A percentile compares a stretch with the other conserved stretches of the same genome.
Conservation (phyloP, 768 basidiomycete genomes). For the Lactifluus echinatus region DNA sequence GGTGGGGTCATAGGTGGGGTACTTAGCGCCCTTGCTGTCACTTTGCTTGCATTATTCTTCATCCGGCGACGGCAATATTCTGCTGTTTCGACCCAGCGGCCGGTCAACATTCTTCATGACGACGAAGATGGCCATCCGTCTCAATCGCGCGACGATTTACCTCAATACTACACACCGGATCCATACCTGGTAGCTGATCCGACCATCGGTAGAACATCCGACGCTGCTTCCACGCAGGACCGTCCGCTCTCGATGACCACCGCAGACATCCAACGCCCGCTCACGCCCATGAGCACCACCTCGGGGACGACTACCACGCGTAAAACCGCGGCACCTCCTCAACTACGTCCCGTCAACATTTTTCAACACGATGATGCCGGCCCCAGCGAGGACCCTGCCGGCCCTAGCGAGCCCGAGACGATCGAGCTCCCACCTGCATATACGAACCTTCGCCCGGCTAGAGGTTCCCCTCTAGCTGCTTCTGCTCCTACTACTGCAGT, state of each 20-base stretch:
- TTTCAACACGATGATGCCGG: slow-evolving; percentile 85
- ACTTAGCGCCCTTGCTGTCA: slow-evolving; percentile 36
- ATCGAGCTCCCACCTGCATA: slow-evolving; percentile 82
- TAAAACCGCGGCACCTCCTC: slow-evolving; percentile 38
- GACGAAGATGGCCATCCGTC: slow-evolving; percentile 44
- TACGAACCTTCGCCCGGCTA: slow-evolving; percentile 41
- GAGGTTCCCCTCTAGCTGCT: neutral
- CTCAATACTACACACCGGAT: slow-evolving; percentile 66
- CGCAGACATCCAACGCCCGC: slow-evolving; percentile 16
- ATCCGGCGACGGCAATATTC: slow-evolving; percentile 38
- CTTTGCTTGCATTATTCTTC: slow-evolving; percentile 40
- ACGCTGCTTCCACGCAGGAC: slow-evolving; percentile 25
- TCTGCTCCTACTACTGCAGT: neutral
- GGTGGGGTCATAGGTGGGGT: slow-evolving; percentile 53
- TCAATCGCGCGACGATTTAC: slow-evolving; percentile 45
- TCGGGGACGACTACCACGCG: slow-evolving; percentile 31
- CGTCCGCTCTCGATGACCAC: slow-evolving; percentile 18
- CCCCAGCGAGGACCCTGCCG: slow-evolving; percentile 32
- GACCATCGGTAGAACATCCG: slow-evolving; percentile 35
- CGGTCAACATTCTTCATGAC: slow-evolving; percentile 56
- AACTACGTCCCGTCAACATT: slow-evolving; percentile 65
- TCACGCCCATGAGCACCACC: slow-evolving; percentile 24
- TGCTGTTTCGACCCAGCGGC: slow-evolving; percentile 42
- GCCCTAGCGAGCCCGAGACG: slow-evolving; percentile 48
- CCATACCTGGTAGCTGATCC: slow-evolving; percentile 68